A percentile compares a stretch with the other conserved stretches of the same genome.
These are phyloP conservation scores for Globisporangium ultimum DNA, from an alignment of 352 stramenopile genomes.

Conservation along the genomic window DNA sequence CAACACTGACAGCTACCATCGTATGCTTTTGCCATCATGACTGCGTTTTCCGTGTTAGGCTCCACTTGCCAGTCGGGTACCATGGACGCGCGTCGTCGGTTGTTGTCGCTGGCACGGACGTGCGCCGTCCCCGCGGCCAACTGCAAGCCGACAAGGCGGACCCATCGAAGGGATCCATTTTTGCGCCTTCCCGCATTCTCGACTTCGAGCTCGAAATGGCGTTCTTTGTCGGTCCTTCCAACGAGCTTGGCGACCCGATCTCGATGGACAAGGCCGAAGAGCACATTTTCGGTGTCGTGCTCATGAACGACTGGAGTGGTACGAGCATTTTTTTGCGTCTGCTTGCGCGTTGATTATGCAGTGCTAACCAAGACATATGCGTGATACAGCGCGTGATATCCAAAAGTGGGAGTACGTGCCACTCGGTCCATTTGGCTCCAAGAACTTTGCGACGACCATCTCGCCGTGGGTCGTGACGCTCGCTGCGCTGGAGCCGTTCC, in stretches of 20 bases:
- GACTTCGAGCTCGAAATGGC: conserved; percentile 98
- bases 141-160: conserved; percentile 90
- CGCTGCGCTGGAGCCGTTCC: conserved; percentile 93
- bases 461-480: conserved; percentile 95
- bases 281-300: conserved; percentile 96
- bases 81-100: conserved; percentile 94
- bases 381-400: conserved; percentile 67
- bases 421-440: conserved; percentile 94
- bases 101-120: conserved; percentile 76
- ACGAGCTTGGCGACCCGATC: conserved; percentile 88
- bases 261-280: conserved; percentile 89
- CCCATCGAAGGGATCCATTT: conserved; percentile 90
- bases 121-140: conserved; percentile 89
- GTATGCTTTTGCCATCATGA: not conserved
- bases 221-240: conserved; percentile 91
- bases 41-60: conserved; percentile 33
- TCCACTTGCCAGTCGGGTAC: conserved; percentile 97
- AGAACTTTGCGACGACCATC: conserved; percentile 97
- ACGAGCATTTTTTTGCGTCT: conserved; percentile 3
- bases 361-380: not conserved
- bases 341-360: not conserved
- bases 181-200: conserved; percentile 87
- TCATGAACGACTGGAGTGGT: conserved; percentile 99
- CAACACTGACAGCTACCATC: too few species aligned
- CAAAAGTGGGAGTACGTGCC: conserved; percentile 98